A percentile compares a stretch with the other conserved stretches of the same genome.
Evolutionary conservation across 2,329 filamentous ascomycete genomes (phyloP).

Genomic region (Pseudocercospora fuligena): DNA sequence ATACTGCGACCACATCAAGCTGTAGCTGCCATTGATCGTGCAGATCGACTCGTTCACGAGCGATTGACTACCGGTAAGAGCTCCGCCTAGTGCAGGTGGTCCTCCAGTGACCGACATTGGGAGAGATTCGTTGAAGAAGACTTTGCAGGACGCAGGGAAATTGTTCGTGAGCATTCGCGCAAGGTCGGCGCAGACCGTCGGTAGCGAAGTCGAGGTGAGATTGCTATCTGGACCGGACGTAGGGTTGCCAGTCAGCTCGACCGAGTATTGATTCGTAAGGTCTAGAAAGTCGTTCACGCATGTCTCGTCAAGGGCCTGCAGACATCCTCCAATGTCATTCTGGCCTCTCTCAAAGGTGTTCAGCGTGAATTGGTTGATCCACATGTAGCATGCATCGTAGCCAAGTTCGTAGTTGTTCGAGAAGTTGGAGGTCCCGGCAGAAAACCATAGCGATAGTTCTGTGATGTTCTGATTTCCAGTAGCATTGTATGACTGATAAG

Average conservation of each 20-base stretch:
- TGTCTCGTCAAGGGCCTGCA: constrained; percentile 15
- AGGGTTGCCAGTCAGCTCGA: constrained; percentile 15
- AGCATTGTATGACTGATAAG: constrained; percentile 16
- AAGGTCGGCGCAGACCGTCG: constrained; percentile 18
- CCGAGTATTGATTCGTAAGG: background rate
- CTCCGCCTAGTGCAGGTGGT: constrained; percentile 19
- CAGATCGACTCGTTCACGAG: constrained; percentile 13
- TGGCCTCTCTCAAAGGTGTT: constrained; percentile 21
- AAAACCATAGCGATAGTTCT: constrained; percentile 25
- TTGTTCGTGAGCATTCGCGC: constrained; percentile 19
- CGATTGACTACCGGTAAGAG: constrained; percentile 18
- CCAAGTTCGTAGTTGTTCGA: constrained; percentile 19
- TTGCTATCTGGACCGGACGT: constrained; percentile 18
- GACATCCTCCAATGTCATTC: constrained; percentile 20
- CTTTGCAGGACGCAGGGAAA: constrained; percentile 22
- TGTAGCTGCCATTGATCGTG: constrained; percentile 11
- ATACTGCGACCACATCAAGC: constrained; percentile 23
- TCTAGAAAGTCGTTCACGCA: constrained; percentile 21
- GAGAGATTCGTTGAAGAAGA: constrained; percentile 19
- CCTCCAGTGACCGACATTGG: constrained; percentile 13
- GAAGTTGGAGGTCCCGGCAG: constrained; percentile 14
- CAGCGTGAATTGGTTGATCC: constrained; percentile 6
- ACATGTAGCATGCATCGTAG: constrained; percentile 24
- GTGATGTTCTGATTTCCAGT: constrained; percentile 5
- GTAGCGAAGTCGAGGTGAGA: constrained; percentile 19